Percentiles rank a stretch among this genome's conserved stretches.
Conservation (phyloP, 306 rosid species). For the Citrullus amarus region DNA sequence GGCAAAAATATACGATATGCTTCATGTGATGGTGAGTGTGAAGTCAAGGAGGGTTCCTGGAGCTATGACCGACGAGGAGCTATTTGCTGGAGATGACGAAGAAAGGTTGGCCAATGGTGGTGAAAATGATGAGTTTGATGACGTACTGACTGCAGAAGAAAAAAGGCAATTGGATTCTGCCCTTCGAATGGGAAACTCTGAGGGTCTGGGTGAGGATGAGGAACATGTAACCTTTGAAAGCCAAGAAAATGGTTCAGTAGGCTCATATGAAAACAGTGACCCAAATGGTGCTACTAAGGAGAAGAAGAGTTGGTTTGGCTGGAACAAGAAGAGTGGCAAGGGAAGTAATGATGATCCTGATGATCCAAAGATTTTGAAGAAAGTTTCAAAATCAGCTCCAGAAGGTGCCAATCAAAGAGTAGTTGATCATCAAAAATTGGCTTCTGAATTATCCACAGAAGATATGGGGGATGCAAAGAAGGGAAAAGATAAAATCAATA, state of each 20-base stretch:
- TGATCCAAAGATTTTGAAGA: slow-evolving; percentile 60
- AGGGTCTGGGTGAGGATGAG: slow-evolving; percentile 61
- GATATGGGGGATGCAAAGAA: slow-evolving; percentile 54
- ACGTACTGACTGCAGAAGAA: slow-evolving; percentile 92
- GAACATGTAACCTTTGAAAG: slow-evolving; percentile 41
- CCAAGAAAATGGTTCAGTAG: slow-evolving; percentile 61
- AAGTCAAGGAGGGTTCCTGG: slow-evolving; percentile 98
- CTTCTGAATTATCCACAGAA: slow-evolving; percentile 52
- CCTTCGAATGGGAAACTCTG: slow-evolving; percentile 69
- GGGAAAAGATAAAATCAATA: slow-evolving; percentile 73
- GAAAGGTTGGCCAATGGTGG: slow-evolving; percentile 68
- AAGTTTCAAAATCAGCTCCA: slow-evolving; percentile 54
- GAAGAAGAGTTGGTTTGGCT: slow-evolving; percentile 96
- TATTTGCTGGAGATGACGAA: slow-evolving; percentile 78
- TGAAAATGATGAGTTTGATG: slow-evolving; percentile 78
- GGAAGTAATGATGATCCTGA: slow-evolving; percentile 51
- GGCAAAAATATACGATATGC: slow-evolving; percentile 96
- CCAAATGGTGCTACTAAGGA: slow-evolving; percentile 65
- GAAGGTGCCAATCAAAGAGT: slow-evolving; percentile 64
- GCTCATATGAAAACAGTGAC: slow-evolving; percentile 50
- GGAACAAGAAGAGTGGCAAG: slow-evolving; percentile 77
- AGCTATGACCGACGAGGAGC: slow-evolving; percentile 99
- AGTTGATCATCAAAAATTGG: slow-evolving; percentile 54
- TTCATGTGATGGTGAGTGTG: slow-evolving; percentile 93
- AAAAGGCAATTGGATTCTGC: slow-evolving; percentile 91